Base-by-base conservation (phyloP, 345 rosid genomes). In the Gossypium raimondii region DNA sequence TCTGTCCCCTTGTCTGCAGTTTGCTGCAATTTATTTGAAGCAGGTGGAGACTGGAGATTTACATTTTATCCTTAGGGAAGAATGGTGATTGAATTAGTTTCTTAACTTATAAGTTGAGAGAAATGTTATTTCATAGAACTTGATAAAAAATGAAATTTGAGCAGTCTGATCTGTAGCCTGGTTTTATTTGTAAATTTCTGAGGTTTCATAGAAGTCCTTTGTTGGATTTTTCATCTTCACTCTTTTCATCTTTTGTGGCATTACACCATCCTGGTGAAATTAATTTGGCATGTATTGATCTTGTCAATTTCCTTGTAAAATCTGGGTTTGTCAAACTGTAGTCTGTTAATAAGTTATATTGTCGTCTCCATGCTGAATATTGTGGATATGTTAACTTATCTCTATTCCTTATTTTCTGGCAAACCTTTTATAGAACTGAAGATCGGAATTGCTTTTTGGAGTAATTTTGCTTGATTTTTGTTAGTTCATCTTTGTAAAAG, bases 401-500 rank as follows among this genome's bases (percentile, higher is more conserved):
- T 44, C 4, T 10, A 20, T 47, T 65, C 20, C 48, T 61, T 14
- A 18, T 47, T 75, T 25, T 41, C 62, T 62, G 47, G 56, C 6
- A 68, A 48, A 68, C 50, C 18, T 67, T 12, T 63, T 73, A 29
- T 55, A 50, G 43, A 22, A 63, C 43, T 20, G 14, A 11, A 67
- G 2, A 45, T 27, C 17, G 50, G 9, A 76, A 43, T 53, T 67
- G 25, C 29, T 17, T 67, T 61, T 55, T 73, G 18, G 62, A 43
- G 61, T 66, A 58, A 17, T 29, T 69, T 60, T 68, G 22, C 11
- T 47, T 59, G 52, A 67, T 64, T 22, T 56, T 34, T 75, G 67
- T 60, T 65, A 59, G 20, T 62, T 58, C 59, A 7, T 69, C 47
- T 45, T 81, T 80, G 81, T 81, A 84, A 78, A 34, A 69, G 38